Evolutionary conservation across 345 rosid species (phyloP).

Genomic region (Camelina sativa): DNA sequence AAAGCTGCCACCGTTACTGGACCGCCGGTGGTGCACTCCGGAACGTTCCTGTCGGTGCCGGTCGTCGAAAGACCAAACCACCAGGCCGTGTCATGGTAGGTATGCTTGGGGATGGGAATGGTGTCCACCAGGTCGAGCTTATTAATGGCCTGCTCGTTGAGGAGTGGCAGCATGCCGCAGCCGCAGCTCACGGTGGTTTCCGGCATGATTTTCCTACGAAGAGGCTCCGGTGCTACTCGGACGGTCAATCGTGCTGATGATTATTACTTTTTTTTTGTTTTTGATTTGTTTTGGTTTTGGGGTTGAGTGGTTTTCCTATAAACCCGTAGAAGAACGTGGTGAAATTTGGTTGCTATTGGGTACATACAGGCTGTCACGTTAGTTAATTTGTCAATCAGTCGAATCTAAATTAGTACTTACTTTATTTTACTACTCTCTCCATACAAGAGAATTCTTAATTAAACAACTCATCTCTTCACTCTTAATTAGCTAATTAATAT

Average conservation of each 20-base stretch:
- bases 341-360: constrained; percentile 26
- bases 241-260: constrained; percentile 50
- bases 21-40: constrained; percentile 95
- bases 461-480: background rate
- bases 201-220: constrained; percentile 58
- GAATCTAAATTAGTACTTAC: constrained; percentile 3
- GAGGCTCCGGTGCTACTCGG: constrained; percentile 55
- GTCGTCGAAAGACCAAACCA: constrained; percentile 79
- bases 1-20: constrained; percentile 95
- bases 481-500: background rate
- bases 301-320: constrained; percentile 24
- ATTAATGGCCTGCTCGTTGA: constrained; percentile 52
- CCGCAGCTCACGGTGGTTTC: constrained; percentile 49
- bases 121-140: constrained; percentile 56
- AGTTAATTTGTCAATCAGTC: constrained; percentile 22
- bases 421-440: constrained; percentile 1
- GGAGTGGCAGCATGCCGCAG: constrained; percentile 59
- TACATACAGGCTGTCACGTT: constrained; percentile 33
- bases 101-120: constrained; percentile 33
- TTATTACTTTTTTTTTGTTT: background rate
- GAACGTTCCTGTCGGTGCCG: constrained; percentile 89
- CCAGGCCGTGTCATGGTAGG: constrained; percentile 44
- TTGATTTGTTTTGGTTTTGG: background rate
- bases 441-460: background rate
- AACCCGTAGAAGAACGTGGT: constrained; percentile 39